Evolutionary conservation across 257 asterid genomes (phyloP).

Genomic region (Nyctanthes arbortristis): DNA sequence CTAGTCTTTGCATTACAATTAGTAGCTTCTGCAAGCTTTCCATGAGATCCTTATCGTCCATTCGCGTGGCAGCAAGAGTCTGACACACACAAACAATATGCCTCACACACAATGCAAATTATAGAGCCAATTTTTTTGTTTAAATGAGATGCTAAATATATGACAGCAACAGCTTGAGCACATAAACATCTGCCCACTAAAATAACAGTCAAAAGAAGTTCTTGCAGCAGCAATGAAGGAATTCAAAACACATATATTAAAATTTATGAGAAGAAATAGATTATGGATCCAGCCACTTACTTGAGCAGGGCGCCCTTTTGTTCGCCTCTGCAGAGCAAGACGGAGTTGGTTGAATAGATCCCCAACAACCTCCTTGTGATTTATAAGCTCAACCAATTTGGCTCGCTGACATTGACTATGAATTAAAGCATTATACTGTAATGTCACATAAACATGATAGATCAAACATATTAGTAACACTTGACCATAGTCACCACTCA

Average conservation of each 20-base stretch:
- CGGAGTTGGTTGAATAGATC: constrained; percentile 96
- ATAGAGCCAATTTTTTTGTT: background rate
- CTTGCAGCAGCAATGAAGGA: constrained; percentile 4
- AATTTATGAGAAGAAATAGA: background rate
- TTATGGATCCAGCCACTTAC: constrained; percentile 32
- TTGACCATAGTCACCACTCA: background rate
- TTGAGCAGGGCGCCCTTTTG: constrained; percentile 84
- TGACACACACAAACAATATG: constrained; percentile 30
- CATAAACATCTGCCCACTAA: background rate
- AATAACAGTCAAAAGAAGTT: background rate
- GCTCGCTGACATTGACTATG: constrained; percentile 65
- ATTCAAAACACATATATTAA: background rate
- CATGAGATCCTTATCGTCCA: constrained; percentile 74
- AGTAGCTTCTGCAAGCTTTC: constrained; percentile 92
- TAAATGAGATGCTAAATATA: background rate
- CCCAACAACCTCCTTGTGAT: constrained; percentile 87
- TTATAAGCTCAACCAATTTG: constrained; percentile 67
- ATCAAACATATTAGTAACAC: background rate
- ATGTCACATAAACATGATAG: constrained; percentile 16
- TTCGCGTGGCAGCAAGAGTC: constrained; percentile 85
- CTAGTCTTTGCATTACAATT: constrained; percentile 81
- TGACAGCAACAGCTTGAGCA: background rate
- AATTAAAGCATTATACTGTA: constrained; percentile 82
- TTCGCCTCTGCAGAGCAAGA: constrained; percentile 80
- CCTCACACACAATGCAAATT: background rate